A percentile compares a stretch with the other conserved stretches of the same genome.
phyloP scores from a whole-genome alignment of 495 filamentous ascomycete genomes.

The Penicillium taxi region DNA sequence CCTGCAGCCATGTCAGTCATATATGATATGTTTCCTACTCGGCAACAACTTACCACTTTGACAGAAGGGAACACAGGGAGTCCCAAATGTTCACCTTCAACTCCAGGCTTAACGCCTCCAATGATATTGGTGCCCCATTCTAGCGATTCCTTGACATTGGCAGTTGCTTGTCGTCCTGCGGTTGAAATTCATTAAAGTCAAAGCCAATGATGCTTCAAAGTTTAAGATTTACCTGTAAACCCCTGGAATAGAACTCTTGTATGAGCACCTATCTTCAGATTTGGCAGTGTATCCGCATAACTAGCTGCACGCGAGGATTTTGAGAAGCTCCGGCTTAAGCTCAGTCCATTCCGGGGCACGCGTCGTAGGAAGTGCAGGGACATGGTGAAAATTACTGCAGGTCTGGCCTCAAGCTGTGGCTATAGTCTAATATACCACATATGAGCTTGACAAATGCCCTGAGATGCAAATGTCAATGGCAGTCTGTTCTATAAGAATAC shows the following conservation, averaged over 20 bases:
- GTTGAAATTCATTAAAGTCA: not conserved
- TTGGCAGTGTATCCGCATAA: conserved; percentile 61
- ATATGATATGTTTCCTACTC: not conserved
- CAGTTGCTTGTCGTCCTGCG: conserved; percentile 54
- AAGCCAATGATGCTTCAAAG: no score
- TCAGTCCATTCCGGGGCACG: conserved; percentile 7
- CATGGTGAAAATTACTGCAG: conserved; percentile 10
- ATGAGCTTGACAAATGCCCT: no score
- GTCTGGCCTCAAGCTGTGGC: no score
- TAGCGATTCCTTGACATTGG: conserved; percentile 73
- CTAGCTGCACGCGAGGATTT: conserved; percentile 22
- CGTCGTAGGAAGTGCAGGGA: conserved; percentile 11
- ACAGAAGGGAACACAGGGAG: conserved; percentile 72
- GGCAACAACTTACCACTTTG: conserved; percentile 46
- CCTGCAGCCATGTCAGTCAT: no score
- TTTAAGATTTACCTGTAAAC: conserved; percentile 62
- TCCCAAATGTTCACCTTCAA: conserved; percentile 69
- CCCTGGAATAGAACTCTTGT: conserved; percentile 84
- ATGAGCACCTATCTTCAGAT: conserved; percentile 69
- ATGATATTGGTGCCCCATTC: conserved; percentile 85
- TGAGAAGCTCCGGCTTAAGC: conserved; percentile 29
- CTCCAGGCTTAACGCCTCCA: conserved; percentile 74
- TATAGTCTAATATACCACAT: no score
- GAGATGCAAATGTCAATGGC: no score
- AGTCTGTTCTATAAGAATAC: no score